A percentile compares a stretch with the other conserved stretches of the same genome.
These are phyloP conservation scores for Neurospora intermedia DNA, from an alignment of 495 filamentous ascomycete genomes.

Conservation along the genomic window DNA sequence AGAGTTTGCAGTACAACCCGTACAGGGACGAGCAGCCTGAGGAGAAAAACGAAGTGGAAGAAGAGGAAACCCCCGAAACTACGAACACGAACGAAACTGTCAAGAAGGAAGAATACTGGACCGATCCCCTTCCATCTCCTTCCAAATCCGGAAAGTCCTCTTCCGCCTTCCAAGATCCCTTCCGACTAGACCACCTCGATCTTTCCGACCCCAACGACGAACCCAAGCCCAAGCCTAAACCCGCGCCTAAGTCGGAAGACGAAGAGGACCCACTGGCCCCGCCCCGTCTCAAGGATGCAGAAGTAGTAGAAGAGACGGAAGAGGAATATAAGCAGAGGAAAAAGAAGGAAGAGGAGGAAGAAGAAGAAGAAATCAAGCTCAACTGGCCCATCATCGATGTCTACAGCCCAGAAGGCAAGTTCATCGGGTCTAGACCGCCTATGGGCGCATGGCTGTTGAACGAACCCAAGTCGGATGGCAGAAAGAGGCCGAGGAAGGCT, in stretches of 20 bases:
- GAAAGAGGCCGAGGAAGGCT: constrained; percentile 39
- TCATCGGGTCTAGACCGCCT: constrained; percentile 54
- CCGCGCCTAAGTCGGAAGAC: not conserved
- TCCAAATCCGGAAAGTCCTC: not conserved
- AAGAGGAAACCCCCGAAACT: not conserved
- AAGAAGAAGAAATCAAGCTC: constrained; percentile 6
- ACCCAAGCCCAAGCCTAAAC: not conserved
- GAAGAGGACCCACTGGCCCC: not conserved
- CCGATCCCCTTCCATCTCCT: not conserved
- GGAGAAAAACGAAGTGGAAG: not conserved
- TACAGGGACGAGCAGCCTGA: not conserved
- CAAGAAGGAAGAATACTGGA: not conserved
- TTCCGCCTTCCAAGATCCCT: not conserved
- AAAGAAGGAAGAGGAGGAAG: not conserved
- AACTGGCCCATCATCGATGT: constrained; percentile 68
- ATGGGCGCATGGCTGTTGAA: constrained; percentile 61
- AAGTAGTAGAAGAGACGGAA: not conserved
- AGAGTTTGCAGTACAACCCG: constrained; percentile 16
- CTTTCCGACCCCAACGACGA: constrained; percentile 1
- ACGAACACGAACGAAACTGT: not conserved
- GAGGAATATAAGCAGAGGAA: constrained; percentile 5
- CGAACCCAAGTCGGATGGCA: constrained; percentile 19
- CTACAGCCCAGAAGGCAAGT: constrained; percentile 71
- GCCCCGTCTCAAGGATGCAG: constrained; percentile 3
- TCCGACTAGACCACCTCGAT: constrained; percentile 2